phyloP scores from a whole-genome alignment of 352 stramenopile species.

The Globisporangium mamillatum region DNA sequence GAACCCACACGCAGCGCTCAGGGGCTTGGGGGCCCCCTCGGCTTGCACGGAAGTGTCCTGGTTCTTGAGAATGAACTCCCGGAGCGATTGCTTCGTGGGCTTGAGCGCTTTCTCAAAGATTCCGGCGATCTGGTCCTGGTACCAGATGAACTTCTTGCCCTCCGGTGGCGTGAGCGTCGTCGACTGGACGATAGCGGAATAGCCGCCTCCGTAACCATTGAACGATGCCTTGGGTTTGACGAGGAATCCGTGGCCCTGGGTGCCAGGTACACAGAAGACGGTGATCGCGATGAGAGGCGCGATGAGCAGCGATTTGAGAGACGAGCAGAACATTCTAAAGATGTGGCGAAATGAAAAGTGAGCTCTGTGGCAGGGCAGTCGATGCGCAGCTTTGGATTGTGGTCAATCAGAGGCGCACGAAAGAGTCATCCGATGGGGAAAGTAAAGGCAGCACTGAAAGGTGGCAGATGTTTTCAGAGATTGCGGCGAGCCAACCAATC shows the following conservation, averaged over 20 bases:
- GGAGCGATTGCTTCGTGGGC: conserved; percentile 15
- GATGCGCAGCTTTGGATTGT: too few relatives aligned
- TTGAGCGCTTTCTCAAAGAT: conserved; percentile 12
- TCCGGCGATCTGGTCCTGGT: conserved; percentile 4
- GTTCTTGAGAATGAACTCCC: conserved; percentile 35
- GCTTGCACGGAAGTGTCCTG: conserved; percentile 15
- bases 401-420: too few relatives aligned
- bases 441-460: too few relatives aligned
- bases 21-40: background rate
- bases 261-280: background rate
- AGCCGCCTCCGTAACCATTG: background rate
- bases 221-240: background rate
- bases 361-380: too few relatives aligned
- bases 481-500: too few relatives aligned
- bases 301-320: background rate
- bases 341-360: too few relatives aligned
- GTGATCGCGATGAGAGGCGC: background rate
- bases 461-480: too few relatives aligned
- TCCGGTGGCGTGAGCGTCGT: background rate
- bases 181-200: background rate
- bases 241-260: conserved; percentile 1
- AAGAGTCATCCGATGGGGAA: too few relatives aligned
- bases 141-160: conserved; percentile 6
- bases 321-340: background rate
- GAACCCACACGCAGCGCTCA: conserved; percentile 14